Percentiles rank a stretch among this genome's conserved stretches.
phyloP scores from a whole-genome alignment of 116 monocot genomes.

The Trichopus zeylanicus region DNA sequence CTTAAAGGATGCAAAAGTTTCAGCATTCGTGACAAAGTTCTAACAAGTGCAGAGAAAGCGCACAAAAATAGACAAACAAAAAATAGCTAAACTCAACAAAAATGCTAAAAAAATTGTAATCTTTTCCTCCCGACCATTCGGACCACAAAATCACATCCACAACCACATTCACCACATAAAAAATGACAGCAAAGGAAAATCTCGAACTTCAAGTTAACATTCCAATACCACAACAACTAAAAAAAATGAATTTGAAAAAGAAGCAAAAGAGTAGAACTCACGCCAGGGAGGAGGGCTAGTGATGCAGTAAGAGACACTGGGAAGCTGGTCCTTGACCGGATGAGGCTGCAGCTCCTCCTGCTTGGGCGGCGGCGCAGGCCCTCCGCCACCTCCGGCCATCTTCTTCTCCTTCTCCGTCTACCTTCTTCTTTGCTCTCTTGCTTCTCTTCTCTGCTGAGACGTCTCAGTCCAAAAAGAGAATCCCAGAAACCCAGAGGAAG shows the following conservation, averaged over 20 bases:
- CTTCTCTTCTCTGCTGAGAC: no score
- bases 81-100: no score
- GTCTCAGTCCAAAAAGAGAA: no score
- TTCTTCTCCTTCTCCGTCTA: background rate
- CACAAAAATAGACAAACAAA: background rate
- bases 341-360: slow-evolving; percentile 65
- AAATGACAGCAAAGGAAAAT: background rate
- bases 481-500: no score
- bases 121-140: no score
- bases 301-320: slow-evolving; percentile 69
- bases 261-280: slow-evolving; percentile 19
- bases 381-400: slow-evolving; percentile 54
- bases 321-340: slow-evolving; percentile 74
- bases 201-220: background rate
- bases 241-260: background rate
- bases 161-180: no score
- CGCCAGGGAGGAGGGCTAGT: slow-evolving; percentile 91
- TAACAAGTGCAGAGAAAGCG: background rate
- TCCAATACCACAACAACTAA: background rate
- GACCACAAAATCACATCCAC: no score
- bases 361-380: slow-evolving; percentile 64
- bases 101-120: no score
- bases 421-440: no score
- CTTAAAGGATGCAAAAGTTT: background rate
- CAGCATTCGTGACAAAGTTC: no score